These are phyloP conservation scores for Berberis vulgaris DNA, from an alignment of 164 flowering plant species.

Conservation along the genomic window DNA sequence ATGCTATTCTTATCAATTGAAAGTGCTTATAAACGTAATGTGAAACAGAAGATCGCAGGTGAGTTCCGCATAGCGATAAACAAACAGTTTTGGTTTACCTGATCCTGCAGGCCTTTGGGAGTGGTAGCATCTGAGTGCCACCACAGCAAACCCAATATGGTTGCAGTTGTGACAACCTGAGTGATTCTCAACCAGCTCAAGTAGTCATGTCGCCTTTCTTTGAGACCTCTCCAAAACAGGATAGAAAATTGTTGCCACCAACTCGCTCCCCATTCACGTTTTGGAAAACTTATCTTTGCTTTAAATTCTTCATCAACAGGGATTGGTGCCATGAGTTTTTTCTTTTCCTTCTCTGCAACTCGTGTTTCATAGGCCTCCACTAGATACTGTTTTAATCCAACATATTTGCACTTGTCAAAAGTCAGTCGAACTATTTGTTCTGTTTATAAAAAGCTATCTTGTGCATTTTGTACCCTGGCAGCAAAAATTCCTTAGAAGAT, in stretches of 20 bases:
- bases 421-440: not conserved
- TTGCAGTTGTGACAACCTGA: constrained; percentile 67
- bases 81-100: constrained; percentile 36
- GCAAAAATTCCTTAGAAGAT: too few relatives aligned
- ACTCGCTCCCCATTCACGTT: constrained; percentile 89
- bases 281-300: constrained; percentile 35
- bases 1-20: not conserved
- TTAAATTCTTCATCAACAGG: constrained; percentile 68
- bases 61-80: not conserved
- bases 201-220: constrained; percentile 72
- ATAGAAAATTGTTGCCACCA: constrained; percentile 77
- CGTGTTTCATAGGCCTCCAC: constrained; percentile 88
- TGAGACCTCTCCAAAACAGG: constrained; percentile 64
- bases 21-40: too few relatives aligned
- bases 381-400: constrained; percentile 51
- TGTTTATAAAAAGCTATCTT: not conserved
- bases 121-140: constrained; percentile 71
- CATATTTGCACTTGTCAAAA: not conserved
- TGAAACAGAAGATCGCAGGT: too few relatives aligned
- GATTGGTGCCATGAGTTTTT: constrained; percentile 44
- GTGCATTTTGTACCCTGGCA: not conserved
- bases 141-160: constrained; percentile 78
- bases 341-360: constrained; percentile 73
- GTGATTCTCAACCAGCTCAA: constrained; percentile 71
- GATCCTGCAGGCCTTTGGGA: constrained; percentile 63